A percentile compares a stretch with the other conserved stretches of the same genome.
Conservation (phyloP, 2,329 filamentous ascomycete genomes). For the Cercospora citrullina region DNA sequence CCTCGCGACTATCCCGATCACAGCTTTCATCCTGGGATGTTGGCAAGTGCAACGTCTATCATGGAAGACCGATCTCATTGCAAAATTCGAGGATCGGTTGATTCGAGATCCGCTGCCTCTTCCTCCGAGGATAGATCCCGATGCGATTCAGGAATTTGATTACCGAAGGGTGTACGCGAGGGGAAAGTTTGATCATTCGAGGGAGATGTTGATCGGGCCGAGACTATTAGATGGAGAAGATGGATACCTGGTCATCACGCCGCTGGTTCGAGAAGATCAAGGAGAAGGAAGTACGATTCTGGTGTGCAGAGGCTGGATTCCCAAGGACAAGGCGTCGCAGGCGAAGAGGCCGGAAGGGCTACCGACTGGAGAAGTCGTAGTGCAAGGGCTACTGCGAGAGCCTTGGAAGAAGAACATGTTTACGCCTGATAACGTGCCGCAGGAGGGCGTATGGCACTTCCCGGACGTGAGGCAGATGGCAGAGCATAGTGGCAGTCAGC, state of each 20-base stretch:
- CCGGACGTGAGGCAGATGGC: constrained; percentile 95
- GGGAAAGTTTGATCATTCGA: constrained; percentile 77
- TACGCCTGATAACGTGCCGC: constrained; percentile 84
- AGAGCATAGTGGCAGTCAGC: constrained; percentile 72
- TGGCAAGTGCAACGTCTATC: constrained; percentile 93
- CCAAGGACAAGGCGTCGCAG: constrained; percentile 69
- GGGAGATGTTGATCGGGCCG: constrained; percentile 95
- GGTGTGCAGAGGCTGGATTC: constrained; percentile 90
- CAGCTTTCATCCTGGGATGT: constrained; percentile 83
- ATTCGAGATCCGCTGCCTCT: constrained; percentile 82
- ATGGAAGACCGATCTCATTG: constrained; percentile 92
- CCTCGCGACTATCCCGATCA: constrained; percentile 75
- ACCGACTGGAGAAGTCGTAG: constrained; percentile 67
- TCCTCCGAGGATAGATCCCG: constrained; percentile 77
- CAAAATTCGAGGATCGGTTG: constrained; percentile 87
- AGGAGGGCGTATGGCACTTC: constrained; percentile 87
- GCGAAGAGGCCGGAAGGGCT: constrained; percentile 63
- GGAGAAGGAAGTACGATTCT: constrained; percentile 62
- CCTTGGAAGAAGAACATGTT: constrained; percentile 99
- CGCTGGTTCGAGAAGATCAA: constrained; percentile 69
- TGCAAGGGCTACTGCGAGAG: constrained; percentile 82
- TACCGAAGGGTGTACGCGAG: constrained; percentile 78
- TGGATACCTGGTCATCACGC: constrained; percentile 89
- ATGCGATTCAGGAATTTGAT: constrained; percentile 85
- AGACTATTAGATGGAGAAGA: constrained; percentile 85